Evolutionary conservation across 1,139 yeast genomes (phyloP), one percentile per base, ranked within the genome.

Genomic region (Diutina mesorugosa): DNA sequence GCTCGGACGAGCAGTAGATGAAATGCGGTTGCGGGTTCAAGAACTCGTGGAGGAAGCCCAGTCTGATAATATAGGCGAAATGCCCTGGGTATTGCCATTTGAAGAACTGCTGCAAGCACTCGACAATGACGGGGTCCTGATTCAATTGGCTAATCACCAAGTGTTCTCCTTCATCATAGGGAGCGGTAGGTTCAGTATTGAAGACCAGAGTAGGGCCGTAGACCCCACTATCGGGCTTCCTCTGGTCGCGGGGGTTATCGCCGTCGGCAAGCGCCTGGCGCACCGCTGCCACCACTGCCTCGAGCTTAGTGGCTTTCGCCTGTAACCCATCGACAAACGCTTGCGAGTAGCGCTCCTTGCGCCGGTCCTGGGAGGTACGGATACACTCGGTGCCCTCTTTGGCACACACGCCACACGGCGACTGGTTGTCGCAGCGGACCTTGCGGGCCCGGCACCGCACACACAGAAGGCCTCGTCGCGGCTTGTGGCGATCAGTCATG

Each of bases 81-180:
- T 60, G 57, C 48, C 60, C 63, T 3, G 62, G 63, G 30, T 61
- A 60, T 55, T 59, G 58, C 61, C 60, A 59, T 38, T 55, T 58
- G 57, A 61, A 61, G 45, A 61, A 60, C 14, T 29, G 35, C 26
- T 50, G 32, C 29, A 50, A n/a, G 9, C 29, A n/a, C 28, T 30
- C 53, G 29, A 50, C 53, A 14, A 50, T 18, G 29, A 32, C 45
- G 28, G 41, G 29, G 16, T 50, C 53, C 45, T 30, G 45, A 45
- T 50, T 50, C 45, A 50, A 32, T 10, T 50, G 18, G 7, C 29
- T 38, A 32, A 50, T 50, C 8, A 29, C 16, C 6, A 18, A 28
- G 10, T 32, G 53, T n/a, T 50, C 53, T 9, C 32, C 41, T 32
- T 50, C 53, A 16, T 32, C 45, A 10, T 50, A 30, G 12, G 35